A percentile compares a stretch with the other conserved stretches of the same genome.
Conservation (phyloP, 2,329 filamentous ascomycete genomes). For the Polytolypa hystricis region DNA sequence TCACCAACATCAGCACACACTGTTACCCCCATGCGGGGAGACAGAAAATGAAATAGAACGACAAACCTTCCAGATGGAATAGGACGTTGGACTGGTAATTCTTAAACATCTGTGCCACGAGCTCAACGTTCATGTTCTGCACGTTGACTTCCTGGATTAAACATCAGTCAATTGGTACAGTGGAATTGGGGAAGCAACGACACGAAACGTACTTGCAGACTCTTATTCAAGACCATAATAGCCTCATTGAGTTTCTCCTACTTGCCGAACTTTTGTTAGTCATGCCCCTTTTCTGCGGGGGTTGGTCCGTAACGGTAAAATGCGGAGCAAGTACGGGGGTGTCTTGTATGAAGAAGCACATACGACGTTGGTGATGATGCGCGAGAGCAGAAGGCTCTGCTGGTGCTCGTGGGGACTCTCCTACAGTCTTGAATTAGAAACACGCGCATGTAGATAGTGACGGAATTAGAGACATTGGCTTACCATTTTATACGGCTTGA, state of each 20-base stretch:
- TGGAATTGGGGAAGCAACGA: too few relatives aligned
- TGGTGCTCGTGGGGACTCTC: slow-evolving; percentile 97
- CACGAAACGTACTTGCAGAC: slow-evolving; percentile 69
- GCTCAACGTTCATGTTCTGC: slow-evolving; percentile 96
- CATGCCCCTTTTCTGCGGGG: too few relatives aligned
- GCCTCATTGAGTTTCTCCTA: slow-evolving; percentile 97
- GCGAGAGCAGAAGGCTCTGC: slow-evolving; percentile 82
- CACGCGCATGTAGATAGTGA: too few relatives aligned
- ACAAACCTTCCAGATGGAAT: slow-evolving; percentile 86
- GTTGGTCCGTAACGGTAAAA: neutral
- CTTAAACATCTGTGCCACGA: slow-evolving; percentile 99
- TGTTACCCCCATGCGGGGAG: neutral
- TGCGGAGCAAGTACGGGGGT: neutral
- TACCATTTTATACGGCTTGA: too few relatives aligned
- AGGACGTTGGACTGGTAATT: slow-evolving; percentile 98
- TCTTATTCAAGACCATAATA: slow-evolving; percentile 83
- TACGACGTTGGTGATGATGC: slow-evolving; percentile 97
- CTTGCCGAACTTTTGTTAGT: too few relatives aligned
- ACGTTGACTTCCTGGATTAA: slow-evolving; percentile 77
- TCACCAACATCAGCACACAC: slow-evolving; percentile 7
- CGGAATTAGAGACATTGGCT: too few relatives aligned
- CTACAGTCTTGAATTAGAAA: slow-evolving; percentile 32
- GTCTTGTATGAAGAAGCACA: slow-evolving; percentile 26
- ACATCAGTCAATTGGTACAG: slow-evolving; percentile 1
- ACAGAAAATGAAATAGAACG: neutral